Conservation (phyloP, 2,329 filamentous ascomycete genomes). For the Xylaria sp. region DNA sequence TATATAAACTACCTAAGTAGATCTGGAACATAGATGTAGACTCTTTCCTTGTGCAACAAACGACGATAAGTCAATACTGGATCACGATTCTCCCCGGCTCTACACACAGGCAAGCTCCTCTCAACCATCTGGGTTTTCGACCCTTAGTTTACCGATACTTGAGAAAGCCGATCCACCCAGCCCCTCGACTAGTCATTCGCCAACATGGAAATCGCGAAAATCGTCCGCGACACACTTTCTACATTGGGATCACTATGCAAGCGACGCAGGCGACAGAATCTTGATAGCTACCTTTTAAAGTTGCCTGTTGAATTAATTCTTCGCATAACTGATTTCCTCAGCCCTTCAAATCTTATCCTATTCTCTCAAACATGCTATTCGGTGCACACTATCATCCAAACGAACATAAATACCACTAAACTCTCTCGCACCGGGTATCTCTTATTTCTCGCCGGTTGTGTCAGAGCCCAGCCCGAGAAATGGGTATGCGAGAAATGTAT, state of each 20-base stretch:
- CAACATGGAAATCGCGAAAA: neutral
- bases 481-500: slow-evolving; percentile 9
- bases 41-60: too few relatives aligned
- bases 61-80: too few relatives aligned
- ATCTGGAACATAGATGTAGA: too few relatives aligned
- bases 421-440: neutral
- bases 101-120: too few relatives aligned
- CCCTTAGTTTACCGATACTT: too few relatives aligned
- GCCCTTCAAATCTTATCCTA: neutral
- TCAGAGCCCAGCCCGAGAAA: neutral
- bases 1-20: too few relatives aligned
- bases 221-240: too few relatives aligned
- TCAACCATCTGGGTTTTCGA: too few relatives aligned
- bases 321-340: neutral
- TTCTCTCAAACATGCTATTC: slow-evolving; percentile 12
- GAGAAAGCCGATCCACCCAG: too few relatives aligned
- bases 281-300: neutral
- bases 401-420: neutral
- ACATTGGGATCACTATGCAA: neutral
- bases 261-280: neutral
- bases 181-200: neutral
- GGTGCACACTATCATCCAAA: neutral
- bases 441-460: neutral
- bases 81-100: too few relatives aligned
- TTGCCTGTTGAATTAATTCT: slow-evolving; percentile 13